Base-by-base conservation (phyloP, 306 rosid species). In the Senna tora region DNA sequence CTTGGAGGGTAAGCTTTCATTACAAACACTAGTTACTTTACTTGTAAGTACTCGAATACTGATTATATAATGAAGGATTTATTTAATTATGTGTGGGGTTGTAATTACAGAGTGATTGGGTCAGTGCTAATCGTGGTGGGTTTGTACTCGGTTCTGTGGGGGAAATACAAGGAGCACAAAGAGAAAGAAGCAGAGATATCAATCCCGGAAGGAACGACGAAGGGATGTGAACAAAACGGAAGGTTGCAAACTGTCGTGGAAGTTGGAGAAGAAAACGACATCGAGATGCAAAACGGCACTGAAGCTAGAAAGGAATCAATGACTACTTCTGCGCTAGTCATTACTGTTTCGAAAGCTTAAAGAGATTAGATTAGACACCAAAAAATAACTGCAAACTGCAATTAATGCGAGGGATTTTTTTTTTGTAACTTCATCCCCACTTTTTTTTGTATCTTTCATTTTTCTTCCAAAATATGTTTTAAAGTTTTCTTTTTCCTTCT, bases 71-170 rank as follows among this genome's bases (percentile, higher is more conserved):
- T n/a, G 30, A 25, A 25, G 30, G 30, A 25, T 25, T 25, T 25
- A 1, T 25, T 1, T 25, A 25, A 1, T 0, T 0, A 42, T 22
- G 49, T 33, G 19, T 71, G 17, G 11, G 0, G 9, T 3, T 73
- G 11, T 66, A 67, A 30, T 32, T 75, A 19, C 86, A 92, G 98
- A 28, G 53, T 88, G 52, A 30, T 87, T 71, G 98, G 98, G 42
- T 92, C 94, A 9, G 61, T 79, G 49, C 67, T 92, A 17, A 92
- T 92, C 4, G 96, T 92, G 50, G 75, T 77, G 67, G 98, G 98
- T 57, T 92, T 90, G 8, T 92, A 92, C 86, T 79, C 91, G 1
- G 98, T 92, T 84, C 83, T 92, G 11, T 92, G 98, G 98, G 98
- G 96, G 0, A 90, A 92, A 79, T 77, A 87, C 83, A 92, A 85